Evolutionary conservation across 306 rosid species (phyloP).

Genomic region (Bauhinia variegata): DNA sequence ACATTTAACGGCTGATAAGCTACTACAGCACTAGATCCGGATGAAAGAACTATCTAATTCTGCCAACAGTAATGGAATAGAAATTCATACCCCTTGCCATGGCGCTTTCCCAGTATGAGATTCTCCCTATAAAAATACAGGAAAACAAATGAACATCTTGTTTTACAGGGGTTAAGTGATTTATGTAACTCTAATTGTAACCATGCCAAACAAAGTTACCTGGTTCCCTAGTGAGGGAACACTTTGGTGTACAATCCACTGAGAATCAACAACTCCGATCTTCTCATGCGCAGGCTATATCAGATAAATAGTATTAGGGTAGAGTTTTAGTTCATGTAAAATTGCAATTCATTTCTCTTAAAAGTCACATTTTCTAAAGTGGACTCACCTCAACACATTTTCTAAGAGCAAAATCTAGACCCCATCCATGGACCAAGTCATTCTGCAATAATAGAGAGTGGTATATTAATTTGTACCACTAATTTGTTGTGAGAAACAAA

Average conservation of each 20-base stretch:
- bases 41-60: too few species aligned
- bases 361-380: too few species aligned
- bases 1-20: too few species aligned
- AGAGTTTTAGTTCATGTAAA: conserved; percentile 4
- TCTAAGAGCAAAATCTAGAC: conserved; percentile 93
- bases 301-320: conserved; percentile 20
- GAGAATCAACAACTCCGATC: conserved; percentile 97
- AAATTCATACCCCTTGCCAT: conserved; percentile 78
- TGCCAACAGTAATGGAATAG: too few species aligned
- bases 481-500: conserved; percentile 13
- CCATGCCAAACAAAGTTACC: conserved; percentile 48
- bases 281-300: conserved; percentile 98
- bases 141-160: conserved; percentile 11
- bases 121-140: conserved; percentile 66
- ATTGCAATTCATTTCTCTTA: too few species aligned
- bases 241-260: conserved; percentile 93
- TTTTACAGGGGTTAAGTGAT: background rate
- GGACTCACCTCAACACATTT: conserved; percentile 86
- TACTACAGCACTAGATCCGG: too few species aligned
- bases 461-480: too few species aligned
- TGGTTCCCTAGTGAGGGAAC: conserved; percentile 94
- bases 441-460: conserved; percentile 68
- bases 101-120: conserved; percentile 68
- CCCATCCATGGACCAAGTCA: conserved; percentile 99
- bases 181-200: background rate